A percentile compares a stretch with the other conserved stretches of the same genome.
Conservation (phyloP, 78 protist species). For the Dictyostelium capitatum region DNA sequence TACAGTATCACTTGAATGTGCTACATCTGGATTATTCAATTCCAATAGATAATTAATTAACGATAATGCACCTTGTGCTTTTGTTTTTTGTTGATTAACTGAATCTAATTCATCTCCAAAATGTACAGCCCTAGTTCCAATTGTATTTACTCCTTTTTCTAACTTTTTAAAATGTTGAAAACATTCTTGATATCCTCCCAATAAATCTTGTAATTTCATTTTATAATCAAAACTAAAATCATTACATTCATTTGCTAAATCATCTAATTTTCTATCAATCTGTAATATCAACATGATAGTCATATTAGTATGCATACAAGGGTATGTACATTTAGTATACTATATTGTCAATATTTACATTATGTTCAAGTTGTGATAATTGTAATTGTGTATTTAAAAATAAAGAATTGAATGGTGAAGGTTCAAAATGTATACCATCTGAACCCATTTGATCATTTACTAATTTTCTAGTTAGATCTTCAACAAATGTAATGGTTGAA, state of each 20-base stretch:
- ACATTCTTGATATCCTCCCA: slow-evolving; percentile 41
- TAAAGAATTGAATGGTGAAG: slow-evolving; percentile 56
- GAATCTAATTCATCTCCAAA: slow-evolving; percentile 77
- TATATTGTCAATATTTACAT: too few species aligned
- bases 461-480: slow-evolving; percentile 54
- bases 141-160: slow-evolving; percentile 70
- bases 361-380: slow-evolving; percentile 49
- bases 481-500: slow-evolving; percentile 40
- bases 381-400: slow-evolving; percentile 57
- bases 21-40: background rate
- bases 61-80: slow-evolving; percentile 72
- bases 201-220: slow-evolving; percentile 25
- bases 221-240: slow-evolving; percentile 34
- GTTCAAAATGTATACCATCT: slow-evolving; percentile 67
- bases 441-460: slow-evolving; percentile 53
- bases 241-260: slow-evolving; percentile 58
- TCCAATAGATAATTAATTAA: slow-evolving; percentile 66
- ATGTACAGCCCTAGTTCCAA: slow-evolving; percentile 74
- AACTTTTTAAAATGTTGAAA: slow-evolving; percentile 62
- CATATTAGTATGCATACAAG: too few species aligned
- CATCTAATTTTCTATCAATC: slow-evolving; percentile 37
- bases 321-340: too few species aligned
- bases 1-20: background rate
- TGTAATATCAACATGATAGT: background rate
- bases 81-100: slow-evolving; percentile 57